A percentile compares a stretch with the other conserved stretches of the same genome.
These are phyloP conservation scores for Penicillium hesseltinei DNA, from an alignment of 2,329 filamentous ascomycete species.

Conservation along the genomic window DNA sequence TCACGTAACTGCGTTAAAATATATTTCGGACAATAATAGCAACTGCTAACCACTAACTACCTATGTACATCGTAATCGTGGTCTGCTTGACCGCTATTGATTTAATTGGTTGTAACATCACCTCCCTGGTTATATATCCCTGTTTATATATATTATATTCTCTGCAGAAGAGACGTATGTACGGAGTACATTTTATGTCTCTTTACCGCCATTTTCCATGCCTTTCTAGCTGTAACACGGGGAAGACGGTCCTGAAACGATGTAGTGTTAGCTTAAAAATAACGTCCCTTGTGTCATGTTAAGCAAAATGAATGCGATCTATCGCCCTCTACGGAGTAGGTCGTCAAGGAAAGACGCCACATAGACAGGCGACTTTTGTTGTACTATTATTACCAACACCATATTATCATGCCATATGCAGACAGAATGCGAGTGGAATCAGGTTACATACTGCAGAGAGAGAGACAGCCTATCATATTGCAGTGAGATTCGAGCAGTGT, in stretches of 20 bases:
- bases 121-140: neutral
- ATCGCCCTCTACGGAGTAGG: neutral
- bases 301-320: neutral
- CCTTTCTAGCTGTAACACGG: neutral
- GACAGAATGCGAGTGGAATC: neutral
- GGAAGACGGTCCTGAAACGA: too few species aligned
- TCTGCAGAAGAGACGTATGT: neutral
- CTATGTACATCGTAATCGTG: neutral
- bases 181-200: neutral
- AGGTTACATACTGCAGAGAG: neutral
- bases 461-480: neutral
- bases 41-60: neutral
- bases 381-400: neutral
- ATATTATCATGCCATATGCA: neutral
- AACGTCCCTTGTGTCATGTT: neutral
- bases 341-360: neutral
- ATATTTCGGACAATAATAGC: neutral
- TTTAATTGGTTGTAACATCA: neutral
- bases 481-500: neutral
- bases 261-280: neutral
- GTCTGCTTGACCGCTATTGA: neutral
- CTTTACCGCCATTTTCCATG: neutral
- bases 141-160: neutral
- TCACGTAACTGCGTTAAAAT: neutral
- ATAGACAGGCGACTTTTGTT: too few species aligned